Conservation (phyloP, 139 green algal species). For the Pedinophyceae sp. region DNA sequence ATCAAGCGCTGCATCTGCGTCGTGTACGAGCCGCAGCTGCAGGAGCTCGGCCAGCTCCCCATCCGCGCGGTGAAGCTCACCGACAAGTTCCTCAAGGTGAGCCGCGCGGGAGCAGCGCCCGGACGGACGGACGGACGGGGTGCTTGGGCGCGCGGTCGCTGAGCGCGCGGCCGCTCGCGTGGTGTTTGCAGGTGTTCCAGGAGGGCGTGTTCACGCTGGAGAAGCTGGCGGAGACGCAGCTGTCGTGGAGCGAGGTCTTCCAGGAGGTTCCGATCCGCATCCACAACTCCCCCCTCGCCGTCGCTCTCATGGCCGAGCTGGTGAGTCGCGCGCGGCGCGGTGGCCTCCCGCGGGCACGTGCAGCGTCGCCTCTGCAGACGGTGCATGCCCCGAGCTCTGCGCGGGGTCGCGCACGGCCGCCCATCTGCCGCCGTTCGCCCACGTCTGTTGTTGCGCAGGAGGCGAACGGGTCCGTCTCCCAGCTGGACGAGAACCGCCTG, state of each 20-base stretch:
- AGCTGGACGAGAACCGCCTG: too few species aligned
- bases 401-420: too few species aligned
- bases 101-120: constrained; percentile 1
- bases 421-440: too few species aligned
- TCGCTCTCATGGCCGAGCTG: constrained; percentile 62
- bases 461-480: too few species aligned
- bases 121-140: constrained; percentile 1
- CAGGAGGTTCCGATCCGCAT: constrained; percentile 82
- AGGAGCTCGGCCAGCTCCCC: constrained; percentile 18
- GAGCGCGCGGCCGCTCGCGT: too few species aligned
- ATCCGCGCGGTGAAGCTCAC: constrained; percentile 74
- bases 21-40: constrained; percentile 72
- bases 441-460: too few species aligned
- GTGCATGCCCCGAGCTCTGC: background rate
- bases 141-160: too few species aligned
- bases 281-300: constrained; percentile 60
- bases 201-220: constrained; percentile 26
- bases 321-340: constrained; percentile 3
- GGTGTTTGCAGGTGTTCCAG: constrained; percentile 1
- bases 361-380: constrained; percentile 14
- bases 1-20: constrained; percentile 93
- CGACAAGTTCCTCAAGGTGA: constrained; percentile 76
- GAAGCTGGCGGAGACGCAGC: constrained; percentile 39
- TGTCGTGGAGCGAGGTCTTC: constrained; percentile 85
- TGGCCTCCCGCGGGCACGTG: constrained; percentile 5